Conservation (phyloP, 306 rosid species). For the Coriaria nepalensis region DNA sequence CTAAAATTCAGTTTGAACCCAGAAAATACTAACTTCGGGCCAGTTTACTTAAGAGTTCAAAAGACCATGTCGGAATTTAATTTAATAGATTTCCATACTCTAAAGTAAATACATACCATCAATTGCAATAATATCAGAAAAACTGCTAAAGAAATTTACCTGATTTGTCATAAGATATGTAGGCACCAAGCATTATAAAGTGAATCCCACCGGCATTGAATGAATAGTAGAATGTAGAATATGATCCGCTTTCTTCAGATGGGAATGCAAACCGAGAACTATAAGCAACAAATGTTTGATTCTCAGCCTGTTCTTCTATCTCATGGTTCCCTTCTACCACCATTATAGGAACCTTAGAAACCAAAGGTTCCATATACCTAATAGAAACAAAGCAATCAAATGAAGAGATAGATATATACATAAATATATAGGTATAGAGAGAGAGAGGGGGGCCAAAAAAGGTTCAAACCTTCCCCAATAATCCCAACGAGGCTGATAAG, state of each 20-base stretch:
- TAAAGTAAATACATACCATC: too few species aligned
- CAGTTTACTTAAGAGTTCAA: too few species aligned
- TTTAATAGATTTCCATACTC: too few species aligned
- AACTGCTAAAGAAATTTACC: slow-evolving; percentile 20
- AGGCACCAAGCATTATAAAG: slow-evolving; percentile 74
- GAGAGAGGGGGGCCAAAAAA: slow-evolving; percentile 1
- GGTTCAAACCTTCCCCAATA: slow-evolving; percentile 74
- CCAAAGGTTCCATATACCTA: slow-evolving; percentile 77
- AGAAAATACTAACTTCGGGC: too few species aligned
- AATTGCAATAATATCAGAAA: too few species aligned
- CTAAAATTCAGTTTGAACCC: too few species aligned
- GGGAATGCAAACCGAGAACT: slow-evolving; percentile 81
- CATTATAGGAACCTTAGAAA: slow-evolving; percentile 72
- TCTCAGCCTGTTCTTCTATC: slow-evolving; percentile 56
- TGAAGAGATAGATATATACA: background rate
- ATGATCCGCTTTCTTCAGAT: slow-evolving; percentile 67
- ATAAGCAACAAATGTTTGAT: slow-evolving; percentile 59
- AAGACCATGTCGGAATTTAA: too few species aligned
- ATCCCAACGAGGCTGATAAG: slow-evolving; percentile 98
- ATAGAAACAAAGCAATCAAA: slow-evolving; percentile 6
- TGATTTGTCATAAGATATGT: slow-evolving; percentile 39
- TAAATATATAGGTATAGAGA: background rate
- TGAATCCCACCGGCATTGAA: slow-evolving; percentile 91
- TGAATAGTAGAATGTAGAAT: slow-evolving; percentile 64
- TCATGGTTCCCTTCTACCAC: slow-evolving; percentile 90